A percentile compares a stretch with the other conserved stretches of the same genome.
These are phyloP conservation scores for Apiospora phragmitis DNA, from an alignment of 2,329 filamentous ascomycete genomes.

Conservation along the genomic window DNA sequence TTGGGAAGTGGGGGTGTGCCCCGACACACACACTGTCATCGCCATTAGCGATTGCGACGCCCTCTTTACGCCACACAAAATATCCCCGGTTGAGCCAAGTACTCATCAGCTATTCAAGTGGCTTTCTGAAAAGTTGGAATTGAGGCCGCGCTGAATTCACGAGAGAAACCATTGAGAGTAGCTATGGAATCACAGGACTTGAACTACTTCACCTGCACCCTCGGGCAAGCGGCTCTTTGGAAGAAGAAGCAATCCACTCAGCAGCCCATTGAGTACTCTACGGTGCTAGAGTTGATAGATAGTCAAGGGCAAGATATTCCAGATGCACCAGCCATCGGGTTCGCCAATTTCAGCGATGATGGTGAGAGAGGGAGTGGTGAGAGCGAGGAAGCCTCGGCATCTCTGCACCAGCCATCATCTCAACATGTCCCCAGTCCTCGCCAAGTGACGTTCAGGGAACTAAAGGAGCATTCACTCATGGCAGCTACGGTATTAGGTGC, in stretches of 20 bases:
- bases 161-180: not conserved
- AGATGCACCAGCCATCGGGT: slow-evolving; percentile 48
- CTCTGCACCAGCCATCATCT: no score
- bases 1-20: not conserved
- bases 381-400: slow-evolving; percentile 15
- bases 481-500: slow-evolving; percentile 32
- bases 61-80: not conserved
- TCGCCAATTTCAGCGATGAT: slow-evolving; percentile 34
- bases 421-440: not conserved
- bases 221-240: slow-evolving; percentile 52
- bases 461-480: slow-evolving; percentile 31
- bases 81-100: not conserved
- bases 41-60: not conserved
- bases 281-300: slow-evolving; percentile 52
- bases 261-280: slow-evolving; percentile 38
- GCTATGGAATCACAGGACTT: slow-evolving; percentile 12
- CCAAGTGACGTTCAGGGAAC: slow-evolving; percentile 29
- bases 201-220: slow-evolving; percentile 63
- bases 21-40: not conserved
- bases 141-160: not conserved
- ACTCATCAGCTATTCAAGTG: not conserved
- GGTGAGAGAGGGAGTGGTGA: not conserved
- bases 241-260: slow-evolving; percentile 20
- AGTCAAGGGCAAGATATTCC: slow-evolving; percentile 41
- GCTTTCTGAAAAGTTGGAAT: fast-evolving